Percentiles rank a stretch among this genome's conserved stretches.
Conservation (phyloP, 2,329 filamentous ascomycete species). For the Epichloe bromicola region DNA sequence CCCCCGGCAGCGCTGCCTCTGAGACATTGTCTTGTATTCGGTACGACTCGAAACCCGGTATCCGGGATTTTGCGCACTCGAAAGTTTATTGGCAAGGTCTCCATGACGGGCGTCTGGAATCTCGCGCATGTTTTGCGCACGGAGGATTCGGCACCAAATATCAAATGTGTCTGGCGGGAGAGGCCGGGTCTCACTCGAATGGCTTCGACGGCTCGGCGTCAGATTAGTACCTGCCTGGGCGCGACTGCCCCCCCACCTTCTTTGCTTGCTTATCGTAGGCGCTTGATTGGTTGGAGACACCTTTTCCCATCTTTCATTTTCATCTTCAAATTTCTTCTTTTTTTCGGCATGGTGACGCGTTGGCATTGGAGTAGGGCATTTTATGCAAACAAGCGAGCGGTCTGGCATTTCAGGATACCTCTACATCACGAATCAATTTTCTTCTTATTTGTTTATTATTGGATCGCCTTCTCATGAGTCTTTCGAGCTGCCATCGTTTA, state of each 20-base stretch:
- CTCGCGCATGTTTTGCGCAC: neutral
- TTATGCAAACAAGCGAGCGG: conserved; percentile 4
- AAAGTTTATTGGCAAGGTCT: neutral
- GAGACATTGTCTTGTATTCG: too few species aligned
- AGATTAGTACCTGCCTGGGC: neutral
- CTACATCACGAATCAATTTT: neutral
- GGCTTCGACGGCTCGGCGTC: too few species aligned
- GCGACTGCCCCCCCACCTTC: too few species aligned
- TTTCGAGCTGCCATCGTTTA: neutral
- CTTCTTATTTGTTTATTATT: neutral
- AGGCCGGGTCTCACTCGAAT: neutral
- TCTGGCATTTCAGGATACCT: conserved; percentile 1
- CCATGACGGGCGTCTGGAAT: neutral
- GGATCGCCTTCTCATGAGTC: neutral
- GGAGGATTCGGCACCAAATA: too few species aligned
- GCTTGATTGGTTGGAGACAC: neutral
- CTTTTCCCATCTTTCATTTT: neutral
- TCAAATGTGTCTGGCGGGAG: neutral
- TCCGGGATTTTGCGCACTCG: neutral
- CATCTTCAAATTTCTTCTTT: neutral
- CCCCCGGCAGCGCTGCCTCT: too few species aligned
- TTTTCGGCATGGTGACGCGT: neutral
- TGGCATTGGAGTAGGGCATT: neutral
- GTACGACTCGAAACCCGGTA: neutral
- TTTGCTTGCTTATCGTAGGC: too few species aligned